Percentiles rank a stretch among this genome's conserved stretches.
These are phyloP conservation scores for Triticum turgidum DNA, from an alignment of 176 grass and related monocot species.

Conservation along the genomic window DNA sequence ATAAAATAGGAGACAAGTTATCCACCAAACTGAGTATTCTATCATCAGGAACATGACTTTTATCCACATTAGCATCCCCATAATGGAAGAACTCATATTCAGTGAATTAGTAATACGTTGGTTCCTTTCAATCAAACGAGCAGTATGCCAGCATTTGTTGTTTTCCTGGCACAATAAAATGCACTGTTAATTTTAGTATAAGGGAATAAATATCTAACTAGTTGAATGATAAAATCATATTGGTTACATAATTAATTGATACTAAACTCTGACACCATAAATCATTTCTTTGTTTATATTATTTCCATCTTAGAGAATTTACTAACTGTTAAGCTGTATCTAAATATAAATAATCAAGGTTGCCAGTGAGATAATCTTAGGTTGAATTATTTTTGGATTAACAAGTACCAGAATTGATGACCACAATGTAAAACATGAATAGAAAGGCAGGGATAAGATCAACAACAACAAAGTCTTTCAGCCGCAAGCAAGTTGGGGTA, in stretches of 20 bases:
- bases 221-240: not conserved
- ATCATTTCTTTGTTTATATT: not conserved
- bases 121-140: constrained; percentile 9
- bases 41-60: no score
- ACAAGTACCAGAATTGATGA: not conserved
- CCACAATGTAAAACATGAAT: not conserved
- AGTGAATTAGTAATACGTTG: constrained; percentile 16
- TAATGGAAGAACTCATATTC: not conserved
- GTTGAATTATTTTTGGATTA: not conserved
- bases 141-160: constrained; percentile 31
- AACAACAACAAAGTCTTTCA: no score
- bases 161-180: constrained; percentile 25
- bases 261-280: constrained; percentile 8
- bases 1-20: no score
- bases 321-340: not conserved
- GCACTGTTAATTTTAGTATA: not conserved
- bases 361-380: not conserved
- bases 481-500: no score
- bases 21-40: no score
- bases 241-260: not conserved
- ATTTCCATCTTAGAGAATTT: not conserved
- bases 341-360: not conserved
- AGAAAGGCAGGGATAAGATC: not conserved
- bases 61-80: no score
- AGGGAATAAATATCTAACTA: not conserved